phyloP scores from a whole-genome alignment of 75 land plant genomes.

The Sequoiadendron giganteum region DNA sequence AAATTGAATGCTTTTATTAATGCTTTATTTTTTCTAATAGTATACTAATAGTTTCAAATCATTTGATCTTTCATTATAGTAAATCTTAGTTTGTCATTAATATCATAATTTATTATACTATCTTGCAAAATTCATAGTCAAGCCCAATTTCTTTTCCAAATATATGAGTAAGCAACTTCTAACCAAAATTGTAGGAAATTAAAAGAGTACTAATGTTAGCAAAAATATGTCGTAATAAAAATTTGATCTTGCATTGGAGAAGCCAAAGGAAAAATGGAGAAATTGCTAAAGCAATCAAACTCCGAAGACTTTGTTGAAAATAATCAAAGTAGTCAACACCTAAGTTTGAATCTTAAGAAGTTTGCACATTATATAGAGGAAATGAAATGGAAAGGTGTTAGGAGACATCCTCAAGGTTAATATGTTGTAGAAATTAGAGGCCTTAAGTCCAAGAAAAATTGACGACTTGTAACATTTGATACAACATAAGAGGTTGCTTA shows the following conservation, averaged over 20 bases:
- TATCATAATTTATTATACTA: too few species aligned
- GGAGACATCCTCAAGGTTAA: conserved; percentile 67
- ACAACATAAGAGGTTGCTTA: conserved; percentile 59
- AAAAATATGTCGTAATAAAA: too few species aligned
- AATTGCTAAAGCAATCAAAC: background rate
- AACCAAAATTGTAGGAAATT: too few species aligned
- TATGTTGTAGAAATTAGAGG: conserved; percentile 68
- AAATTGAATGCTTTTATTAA: too few species aligned
- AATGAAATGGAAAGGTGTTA: conserved; percentile 51
- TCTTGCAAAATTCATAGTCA: too few species aligned
- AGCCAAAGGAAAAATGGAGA: background rate
- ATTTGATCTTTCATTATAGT: too few species aligned
- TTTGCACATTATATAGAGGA: background rate
- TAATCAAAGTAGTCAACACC: background rate
- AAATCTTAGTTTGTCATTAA: too few species aligned
- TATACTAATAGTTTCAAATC: too few species aligned
- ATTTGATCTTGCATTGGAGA: background rate
- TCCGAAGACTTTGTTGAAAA: background rate
- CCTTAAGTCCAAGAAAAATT: conserved; percentile 51
- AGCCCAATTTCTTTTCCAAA: too few species aligned
- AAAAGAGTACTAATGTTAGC: too few species aligned
- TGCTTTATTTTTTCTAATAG: too few species aligned
- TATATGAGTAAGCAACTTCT: too few species aligned
- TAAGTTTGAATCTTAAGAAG: background rate
- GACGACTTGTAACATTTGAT: conserved; percentile 73